A percentile compares a stretch with the other conserved stretches of the same genome.
Evolutionary conservation across 768 basidiomycete genomes (phyloP).

Genomic region (Tulasnella sp.): DNA sequence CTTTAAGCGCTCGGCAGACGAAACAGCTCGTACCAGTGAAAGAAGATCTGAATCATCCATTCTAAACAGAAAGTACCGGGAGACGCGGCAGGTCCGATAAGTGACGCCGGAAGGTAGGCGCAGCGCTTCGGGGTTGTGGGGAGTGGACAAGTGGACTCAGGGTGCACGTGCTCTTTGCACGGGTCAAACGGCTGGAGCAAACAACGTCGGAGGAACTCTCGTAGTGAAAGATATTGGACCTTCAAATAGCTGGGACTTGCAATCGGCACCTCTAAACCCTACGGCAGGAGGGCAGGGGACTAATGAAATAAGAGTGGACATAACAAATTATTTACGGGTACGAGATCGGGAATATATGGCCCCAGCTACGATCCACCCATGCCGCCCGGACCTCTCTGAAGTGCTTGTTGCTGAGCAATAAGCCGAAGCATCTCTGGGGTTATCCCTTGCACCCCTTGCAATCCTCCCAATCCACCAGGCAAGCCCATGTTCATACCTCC

Average conservation of each 20-base stretch:
- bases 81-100: too few relatives aligned
- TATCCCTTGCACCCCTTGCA: not conserved
- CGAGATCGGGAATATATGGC: not conserved
- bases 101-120: too few relatives aligned
- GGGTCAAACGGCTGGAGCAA: too few relatives aligned
- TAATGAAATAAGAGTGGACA: not conserved
- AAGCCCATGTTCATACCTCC: slow-evolving; percentile 14
- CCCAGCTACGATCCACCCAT: not conserved
- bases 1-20: not conserved
- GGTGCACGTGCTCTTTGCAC: too few relatives aligned
- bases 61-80: not conserved
- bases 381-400: not conserved
- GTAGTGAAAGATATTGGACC: too few relatives aligned
- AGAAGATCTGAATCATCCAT: too few relatives aligned
- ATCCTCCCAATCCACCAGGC: not conserved
- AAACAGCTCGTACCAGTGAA: not conserved
- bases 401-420: not conserved
- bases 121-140: too few relatives aligned
- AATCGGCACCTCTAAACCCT: too few relatives aligned
- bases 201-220: too few relatives aligned
- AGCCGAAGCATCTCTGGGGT: slow-evolving; percentile 17
- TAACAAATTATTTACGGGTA: not conserved
- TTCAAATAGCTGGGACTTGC: too few relatives aligned
- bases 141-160: too few relatives aligned
- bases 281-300: too few relatives aligned